Evolutionary conservation across 2,329 filamentous ascomycete genomes (phyloP), one percentile per base, ranked within the genome.

Genomic region (Clarireedia paspali): DNA sequence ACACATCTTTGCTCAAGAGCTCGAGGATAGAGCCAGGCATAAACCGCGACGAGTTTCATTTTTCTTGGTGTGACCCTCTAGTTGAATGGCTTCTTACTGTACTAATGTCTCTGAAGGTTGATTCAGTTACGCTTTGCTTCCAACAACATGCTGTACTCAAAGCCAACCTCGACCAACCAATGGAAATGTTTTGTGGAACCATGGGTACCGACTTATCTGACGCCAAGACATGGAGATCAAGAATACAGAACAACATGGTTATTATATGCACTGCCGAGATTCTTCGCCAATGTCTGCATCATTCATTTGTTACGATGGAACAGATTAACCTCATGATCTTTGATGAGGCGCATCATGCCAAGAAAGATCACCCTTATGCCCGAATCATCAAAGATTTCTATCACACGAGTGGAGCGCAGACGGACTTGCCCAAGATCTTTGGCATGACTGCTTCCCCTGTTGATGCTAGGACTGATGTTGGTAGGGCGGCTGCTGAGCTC

Each of bases 401-500:
- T 66, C n/a, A 20, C 46, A 65, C 77, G 2, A 49, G 59, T 6
- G 74, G 77, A 30, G 63, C 69, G 1, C 72, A 76, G 0, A 60
- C 69, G 0, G 63, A 67, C 0, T 78, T 83, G 4, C 94, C 94
- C 4, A 86, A 85, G 39, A 84, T 99, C 20, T 88, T 99, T 62
- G 92, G 92, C 26, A 96, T 97, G 92, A 99, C 94, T 1, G 94
- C 94, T 6, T 97, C 94, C 0, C 94, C 94, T 0, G 86, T 96
- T 2, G 91, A 97, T 72, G 84, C 89, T 0, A 87, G 89, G 65
- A 80, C 81, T 0, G 84, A 96, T 61, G 79, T 95, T 27, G 75
- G 77, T 15, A 75, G 82, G 58, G 89, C 88, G 39, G 88, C 89
- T 0, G 73, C 74, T 58, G 83, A 88, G 53, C 79, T 99, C 0